Base-by-base conservation (phyloP, 2,329 filamentous ascomycete genomes). In the Cryphonectria naterciae region DNA sequence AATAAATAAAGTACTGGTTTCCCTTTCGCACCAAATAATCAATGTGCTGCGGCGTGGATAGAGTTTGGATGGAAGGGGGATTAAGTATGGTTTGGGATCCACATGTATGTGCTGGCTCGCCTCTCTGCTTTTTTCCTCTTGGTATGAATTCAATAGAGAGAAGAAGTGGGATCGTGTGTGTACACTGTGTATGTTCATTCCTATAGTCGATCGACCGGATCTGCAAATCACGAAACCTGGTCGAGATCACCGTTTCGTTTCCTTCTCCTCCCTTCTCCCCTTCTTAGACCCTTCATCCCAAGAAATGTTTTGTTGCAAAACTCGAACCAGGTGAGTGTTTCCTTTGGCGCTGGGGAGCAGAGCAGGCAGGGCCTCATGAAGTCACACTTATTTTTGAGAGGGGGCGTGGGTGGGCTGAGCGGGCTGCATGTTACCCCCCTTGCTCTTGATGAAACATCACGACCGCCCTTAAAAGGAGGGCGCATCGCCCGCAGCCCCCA, bases 401-500 rank as follows among this genome's bases (percentile, higher is more conserved):
- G 17, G 46, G 56, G 56, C 52, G 52, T 65, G 61, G 61, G 60
- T 39, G 65, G n/a, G 54, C 35, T 52, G 39, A 52, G 68, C 66
- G 69, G 65, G 65, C 35, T 64, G 17, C 46, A n/a, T 49, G 22
- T n/a, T 4, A 46, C 46, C 56, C 69, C 69, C 69, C 69, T 61
- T 68, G 70, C 15, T 41, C 17, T 49, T 67, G 60, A 66, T 72
- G 70, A 72, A 72, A 72, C 70, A 67, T 70, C 68, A 72, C 62
- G 39, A 66, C 56, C 64, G 56, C 58, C 64, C 64, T 46, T 32
- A 68, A 70, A 67, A 72, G 70, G 70, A 72, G 70, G 68, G 64
- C 56, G 58, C 70, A 58, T 70, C 60, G 68, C 65, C 43, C 68
- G 49, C 46, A 19, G 54, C 37, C 37, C 37, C 37, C 37, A 32